Evolutionary conservation across 345 rosid species (phyloP), one percentile per base, ranked within the genome.

Genomic region (Gossypium arboreum): DNA sequence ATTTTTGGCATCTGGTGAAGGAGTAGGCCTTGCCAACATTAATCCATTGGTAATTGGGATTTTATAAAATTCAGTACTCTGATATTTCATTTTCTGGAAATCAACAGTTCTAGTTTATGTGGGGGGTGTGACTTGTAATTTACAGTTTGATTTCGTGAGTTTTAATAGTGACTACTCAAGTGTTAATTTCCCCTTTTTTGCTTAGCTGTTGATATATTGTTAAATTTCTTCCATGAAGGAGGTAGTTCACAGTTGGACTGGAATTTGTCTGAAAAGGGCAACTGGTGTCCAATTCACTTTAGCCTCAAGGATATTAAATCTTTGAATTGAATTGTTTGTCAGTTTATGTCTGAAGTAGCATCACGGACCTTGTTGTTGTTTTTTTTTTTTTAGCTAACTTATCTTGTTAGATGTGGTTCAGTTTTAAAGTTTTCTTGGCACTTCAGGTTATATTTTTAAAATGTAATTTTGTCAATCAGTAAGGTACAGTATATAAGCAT

Each of bases 1-100:
- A 73, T 83, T 95, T 84, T 64, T 95, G 82, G 98, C 93, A 9
- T 87, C 93, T 0, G 99, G 99, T 76, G 89, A 90, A 77, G 99
- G 98, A 67, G 60, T 4, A 1, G 97, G 98, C 77, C 89, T 90
- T 63, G 76, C 88, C 67, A 86, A 88, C 84, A 43, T 84, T 78
- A 95, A 90, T 86, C 86, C 83, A 62, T 51, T 95, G 97, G 99
- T 93, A 91, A 91, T 62, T 77, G 73, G 72, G 41, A 44, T 11
- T 47, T 71, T 39, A 65, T 47, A n/a, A 11, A 20, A 18, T 27
- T 66, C 18, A 3, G n/a, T 43, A 11, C 22, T 56, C 7, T 7
- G 11, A 67, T 24, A 17, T 22, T 65, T 67, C 12, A 13, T 64
- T 15, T 9, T 55, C 59, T 1, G 3, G 15, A 60, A 12, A 34